Conservation (phyloP, 192 early-diverging fungal species). For the Backusella australiensis region DNA sequence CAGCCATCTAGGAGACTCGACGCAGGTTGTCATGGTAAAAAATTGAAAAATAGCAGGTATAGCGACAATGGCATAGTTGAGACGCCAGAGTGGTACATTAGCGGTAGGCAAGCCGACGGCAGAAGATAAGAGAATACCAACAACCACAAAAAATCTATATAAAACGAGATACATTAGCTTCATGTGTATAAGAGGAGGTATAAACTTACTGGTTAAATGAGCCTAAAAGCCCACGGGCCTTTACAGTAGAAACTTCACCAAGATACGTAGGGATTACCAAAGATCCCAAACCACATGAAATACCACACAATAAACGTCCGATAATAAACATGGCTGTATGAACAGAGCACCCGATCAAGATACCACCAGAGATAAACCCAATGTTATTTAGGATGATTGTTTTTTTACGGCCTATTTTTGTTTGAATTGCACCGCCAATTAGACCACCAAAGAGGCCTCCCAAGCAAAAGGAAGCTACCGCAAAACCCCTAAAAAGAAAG, state of each 20-base stretch:
- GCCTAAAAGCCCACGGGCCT: slow-evolving; percentile 65
- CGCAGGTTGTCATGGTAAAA: slow-evolving; percentile 63
- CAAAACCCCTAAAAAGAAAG: slow-evolving; percentile 34
- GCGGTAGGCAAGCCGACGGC: slow-evolving; percentile 59
- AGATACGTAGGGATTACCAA: slow-evolving; percentile 63
- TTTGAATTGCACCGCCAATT: slow-evolving; percentile 43
- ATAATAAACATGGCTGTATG: slow-evolving; percentile 61
- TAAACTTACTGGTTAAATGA: slow-evolving; percentile 57
- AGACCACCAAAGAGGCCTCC: slow-evolving; percentile 59
- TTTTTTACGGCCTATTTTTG: slow-evolving; percentile 45
- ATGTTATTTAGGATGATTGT: slow-evolving; percentile 65
- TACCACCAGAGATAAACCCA: slow-evolving; percentile 60
- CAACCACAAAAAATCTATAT: slow-evolving; percentile 60
- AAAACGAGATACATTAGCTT: not conserved
- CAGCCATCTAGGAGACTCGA: slow-evolving; percentile 76
- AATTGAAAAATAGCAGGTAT: slow-evolving; percentile 58
- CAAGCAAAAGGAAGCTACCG: slow-evolving; percentile 42
- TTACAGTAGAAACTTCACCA: slow-evolving; percentile 75
- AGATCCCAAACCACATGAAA: slow-evolving; percentile 69
- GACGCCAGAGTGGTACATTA: slow-evolving; percentile 67
- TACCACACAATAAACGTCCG: slow-evolving; percentile 72
- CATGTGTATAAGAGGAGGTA: not conserved
- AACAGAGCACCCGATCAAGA: slow-evolving; percentile 64
- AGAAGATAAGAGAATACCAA: slow-evolving; percentile 74
- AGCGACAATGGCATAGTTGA: slow-evolving; percentile 60